These are phyloP conservation scores for Crotalaria pallida DNA, from an alignment of 306 rosid genomes.

Conservation along the genomic window DNA sequence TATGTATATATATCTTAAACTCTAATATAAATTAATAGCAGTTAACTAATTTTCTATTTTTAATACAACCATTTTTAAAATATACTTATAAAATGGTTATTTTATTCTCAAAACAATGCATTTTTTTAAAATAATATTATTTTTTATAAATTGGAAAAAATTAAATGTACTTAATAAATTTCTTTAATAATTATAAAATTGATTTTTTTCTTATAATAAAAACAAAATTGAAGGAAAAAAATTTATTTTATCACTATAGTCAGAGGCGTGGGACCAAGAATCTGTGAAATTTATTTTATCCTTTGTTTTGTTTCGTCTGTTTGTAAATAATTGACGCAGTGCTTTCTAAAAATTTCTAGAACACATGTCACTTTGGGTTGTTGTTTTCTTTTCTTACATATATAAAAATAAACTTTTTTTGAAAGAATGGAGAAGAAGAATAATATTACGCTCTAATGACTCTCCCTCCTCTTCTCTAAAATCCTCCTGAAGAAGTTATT, in stretches of 20 bases:
- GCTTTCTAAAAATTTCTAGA: slow-evolving; percentile 65
- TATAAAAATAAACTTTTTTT: slow-evolving; percentile 35
- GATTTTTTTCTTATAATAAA: too few relatives aligned
- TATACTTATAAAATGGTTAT: too few relatives aligned
- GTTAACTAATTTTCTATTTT: too few relatives aligned
- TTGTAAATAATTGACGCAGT: background rate
- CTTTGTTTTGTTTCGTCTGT: slow-evolving; percentile 5
- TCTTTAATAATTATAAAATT: too few relatives aligned
- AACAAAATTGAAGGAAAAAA: too few relatives aligned
- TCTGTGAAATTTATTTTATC: slow-evolving; percentile 5
- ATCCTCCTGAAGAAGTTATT: slow-evolving; percentile 35
- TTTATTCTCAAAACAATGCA: too few relatives aligned
- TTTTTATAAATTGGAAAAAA: too few relatives aligned
- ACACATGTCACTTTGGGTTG: slow-evolving; percentile 31
- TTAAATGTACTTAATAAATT: too few relatives aligned
- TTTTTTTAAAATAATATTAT: too few relatives aligned
- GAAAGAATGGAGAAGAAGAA: slow-evolving; percentile 13
- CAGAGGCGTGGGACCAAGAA: slow-evolving; percentile 1
- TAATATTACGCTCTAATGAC: background rate
- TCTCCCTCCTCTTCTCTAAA: background rate
- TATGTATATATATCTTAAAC: too few relatives aligned
- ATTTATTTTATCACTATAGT: background rate
- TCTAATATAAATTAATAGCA: too few relatives aligned
- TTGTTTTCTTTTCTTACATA: background rate
- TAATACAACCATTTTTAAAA: too few relatives aligned